phyloP scores from a whole-genome alignment of 306 rosid genomes.

The Vigna nakashimae region DNA sequence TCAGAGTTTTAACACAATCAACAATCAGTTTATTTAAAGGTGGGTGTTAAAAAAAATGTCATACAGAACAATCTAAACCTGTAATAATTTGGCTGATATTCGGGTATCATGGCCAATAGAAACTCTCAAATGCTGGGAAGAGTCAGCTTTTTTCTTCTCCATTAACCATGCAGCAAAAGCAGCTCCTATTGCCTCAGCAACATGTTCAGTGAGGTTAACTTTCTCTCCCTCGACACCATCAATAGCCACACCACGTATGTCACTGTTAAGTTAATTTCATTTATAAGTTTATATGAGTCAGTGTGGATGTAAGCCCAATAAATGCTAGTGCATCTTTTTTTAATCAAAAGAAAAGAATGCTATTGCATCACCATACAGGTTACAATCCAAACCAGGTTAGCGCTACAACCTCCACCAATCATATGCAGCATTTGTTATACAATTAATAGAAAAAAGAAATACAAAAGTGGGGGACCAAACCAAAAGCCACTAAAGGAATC shows the following conservation, averaged over 20 bases:
- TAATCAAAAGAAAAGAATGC: too few species aligned
- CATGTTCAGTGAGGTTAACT: slow-evolving; percentile 79
- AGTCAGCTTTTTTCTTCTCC: slow-evolving; percentile 76
- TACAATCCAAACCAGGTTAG: too few species aligned
- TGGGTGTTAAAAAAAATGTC: slow-evolving; percentile 25
- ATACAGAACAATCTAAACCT: slow-evolving; percentile 58
- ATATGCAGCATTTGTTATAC: too few species aligned
- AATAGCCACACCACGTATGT: slow-evolving; percentile 94
- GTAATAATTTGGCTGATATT: slow-evolving; percentile 78
- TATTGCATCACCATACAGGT: too few species aligned
- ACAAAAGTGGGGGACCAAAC: too few species aligned
- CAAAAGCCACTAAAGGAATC: too few species aligned
- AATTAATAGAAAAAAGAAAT: too few species aligned
- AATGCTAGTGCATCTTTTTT: too few species aligned
- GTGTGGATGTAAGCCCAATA: slow-evolving; percentile 10
- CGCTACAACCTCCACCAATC: too few species aligned
- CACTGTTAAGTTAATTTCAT: slow-evolving; percentile 60
- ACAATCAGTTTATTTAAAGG: neutral
- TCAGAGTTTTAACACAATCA: slow-evolving; percentile 18
- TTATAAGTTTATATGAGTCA: slow-evolving; percentile 42
- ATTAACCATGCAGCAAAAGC: slow-evolving; percentile 90
- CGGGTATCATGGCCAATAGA: slow-evolving; percentile 94
- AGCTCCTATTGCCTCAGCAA: slow-evolving; percentile 93
- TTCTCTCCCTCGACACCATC: slow-evolving; percentile 92
- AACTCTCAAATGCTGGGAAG: slow-evolving; percentile 67